Conservation (phyloP, 1,139 yeast genomes). For the Zygotorulaspora mrakii region DNA sequence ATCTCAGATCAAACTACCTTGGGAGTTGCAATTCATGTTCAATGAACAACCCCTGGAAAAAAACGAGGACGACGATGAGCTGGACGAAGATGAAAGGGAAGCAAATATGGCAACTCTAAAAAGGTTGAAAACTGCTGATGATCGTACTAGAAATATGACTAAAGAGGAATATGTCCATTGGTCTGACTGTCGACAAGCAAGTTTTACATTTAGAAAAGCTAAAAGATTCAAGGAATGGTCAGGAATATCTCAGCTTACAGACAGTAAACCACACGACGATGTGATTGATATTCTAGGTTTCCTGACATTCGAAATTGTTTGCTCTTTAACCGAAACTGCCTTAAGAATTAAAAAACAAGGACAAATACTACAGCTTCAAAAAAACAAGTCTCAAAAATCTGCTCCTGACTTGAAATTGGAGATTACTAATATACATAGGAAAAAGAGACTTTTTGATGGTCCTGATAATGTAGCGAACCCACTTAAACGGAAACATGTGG, state of each 20-base stretch:
- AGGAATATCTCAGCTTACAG: slow-evolving; percentile 77
- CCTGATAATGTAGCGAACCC: slow-evolving; percentile 89
- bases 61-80: slow-evolving; percentile 71
- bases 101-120: slow-evolving; percentile 86
- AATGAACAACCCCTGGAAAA: slow-evolving; percentile 81
- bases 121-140: slow-evolving; percentile 88
- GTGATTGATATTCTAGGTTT: slow-evolving; percentile 94
- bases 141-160: slow-evolving; percentile 89
- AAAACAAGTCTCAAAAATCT: slow-evolving; percentile 28
- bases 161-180: slow-evolving; percentile 96
- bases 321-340: slow-evolving; percentile 90
- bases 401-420: slow-evolving; percentile 31
- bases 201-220: slow-evolving; percentile 89
- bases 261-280: slow-evolving; percentile 91
- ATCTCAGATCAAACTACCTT: slow-evolving; percentile 79
- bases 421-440: slow-evolving; percentile 38
- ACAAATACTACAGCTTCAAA: slow-evolving; percentile 43
- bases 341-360: slow-evolving; percentile 72
- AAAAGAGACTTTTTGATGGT: slow-evolving; percentile 77
- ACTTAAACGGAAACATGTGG: slow-evolving; percentile 74
- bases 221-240: slow-evolving; percentile 97
- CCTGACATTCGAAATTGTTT: slow-evolving; percentile 92
- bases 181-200: slow-evolving; percentile 98
- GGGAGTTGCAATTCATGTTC: slow-evolving; percentile 96
- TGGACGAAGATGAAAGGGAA: slow-evolving; percentile 76